These are phyloP conservation scores for Microsporum audouinii DNA, from an alignment of 2,329 filamentous ascomycete species.

Conservation along the genomic window DNA sequence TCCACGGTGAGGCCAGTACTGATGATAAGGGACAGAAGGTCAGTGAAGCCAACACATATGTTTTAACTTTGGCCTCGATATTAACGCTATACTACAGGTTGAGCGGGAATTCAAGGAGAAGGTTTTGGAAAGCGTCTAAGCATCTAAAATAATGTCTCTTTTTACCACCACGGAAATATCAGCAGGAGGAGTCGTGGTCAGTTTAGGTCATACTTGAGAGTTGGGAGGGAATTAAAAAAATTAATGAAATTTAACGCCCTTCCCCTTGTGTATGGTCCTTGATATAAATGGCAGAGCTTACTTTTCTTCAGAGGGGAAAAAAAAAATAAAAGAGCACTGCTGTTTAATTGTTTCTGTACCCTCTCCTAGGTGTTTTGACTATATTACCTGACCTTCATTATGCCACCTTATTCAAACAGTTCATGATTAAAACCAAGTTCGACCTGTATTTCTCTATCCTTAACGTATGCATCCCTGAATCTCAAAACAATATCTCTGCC, in stretches of 20 bases:
- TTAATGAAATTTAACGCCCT: slow-evolving; percentile 1
- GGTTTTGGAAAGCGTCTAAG: slow-evolving; percentile 83
- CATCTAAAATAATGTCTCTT: slow-evolving; percentile 11
- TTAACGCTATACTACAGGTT: slow-evolving; percentile 11
- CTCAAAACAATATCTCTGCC: no score
- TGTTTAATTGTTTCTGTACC: neutral
- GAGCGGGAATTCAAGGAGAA: slow-evolving; percentile 99
- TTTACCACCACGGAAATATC: slow-evolving; percentile 1
- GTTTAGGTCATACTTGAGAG: slow-evolving; percentile 4
- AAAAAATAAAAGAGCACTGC: slow-evolving; percentile 2
- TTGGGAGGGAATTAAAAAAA: slow-evolving; percentile 1
- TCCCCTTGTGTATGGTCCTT: slow-evolving; percentile 5
- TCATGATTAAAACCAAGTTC: slow-evolving; percentile 9
- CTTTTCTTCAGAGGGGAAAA: neutral
- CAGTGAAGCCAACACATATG: slow-evolving; percentile 12
- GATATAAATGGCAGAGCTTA: slow-evolving; percentile 4
- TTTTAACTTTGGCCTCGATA: neutral
- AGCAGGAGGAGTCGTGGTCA: slow-evolving; percentile 2
- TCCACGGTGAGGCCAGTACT: slow-evolving; percentile 93
- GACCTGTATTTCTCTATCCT: neutral
- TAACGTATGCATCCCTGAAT: neutral
- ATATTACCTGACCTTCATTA: slow-evolving; percentile 1
- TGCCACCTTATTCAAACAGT: neutral
- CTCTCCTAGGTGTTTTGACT: slow-evolving; percentile 1
- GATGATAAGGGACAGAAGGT: slow-evolving; percentile 98